Percentiles rank a stretch among this genome's conserved stretches.
Evolutionary conservation across 371 early-diverging fungal species (phyloP).

Genomic region (Mucor racemosus): DNA sequence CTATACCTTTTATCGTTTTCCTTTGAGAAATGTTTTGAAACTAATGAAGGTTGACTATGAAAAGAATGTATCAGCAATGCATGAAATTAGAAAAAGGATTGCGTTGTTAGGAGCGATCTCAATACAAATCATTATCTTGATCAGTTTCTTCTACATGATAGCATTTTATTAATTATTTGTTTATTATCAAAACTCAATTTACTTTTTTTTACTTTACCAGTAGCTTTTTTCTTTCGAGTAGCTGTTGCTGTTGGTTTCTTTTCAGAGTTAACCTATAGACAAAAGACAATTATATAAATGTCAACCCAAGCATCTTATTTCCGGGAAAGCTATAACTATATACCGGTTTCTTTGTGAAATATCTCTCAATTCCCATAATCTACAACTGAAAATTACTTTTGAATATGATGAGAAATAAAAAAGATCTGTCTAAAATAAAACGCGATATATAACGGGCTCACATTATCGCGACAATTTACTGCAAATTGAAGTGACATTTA

Average conservation of each 20-base stretch:
- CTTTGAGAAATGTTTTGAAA: background rate
- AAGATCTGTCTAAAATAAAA: too few relatives aligned
- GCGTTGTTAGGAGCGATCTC: background rate
- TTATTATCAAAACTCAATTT: background rate
- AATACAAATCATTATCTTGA: conserved; percentile 2
- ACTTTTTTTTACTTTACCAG: conserved; percentile 5
- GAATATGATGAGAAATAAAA: too few relatives aligned
- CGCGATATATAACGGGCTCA: too few relatives aligned
- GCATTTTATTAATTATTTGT: background rate
- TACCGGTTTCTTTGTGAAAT: conserved; percentile 12
- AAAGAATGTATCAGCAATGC: background rate
- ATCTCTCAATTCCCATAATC: conserved; percentile 18
- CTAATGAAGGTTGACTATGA: background rate
- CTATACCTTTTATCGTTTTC: background rate
- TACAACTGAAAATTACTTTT: background rate
- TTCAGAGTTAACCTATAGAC: background rate
- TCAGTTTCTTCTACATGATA: background rate
- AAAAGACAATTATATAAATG: too few relatives aligned
- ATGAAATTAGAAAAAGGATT: background rate
- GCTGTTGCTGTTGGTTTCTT: conserved; percentile 6
- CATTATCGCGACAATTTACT: too few relatives aligned
- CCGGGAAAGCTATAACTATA: too few relatives aligned
- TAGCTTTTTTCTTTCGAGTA: conserved; percentile 10
- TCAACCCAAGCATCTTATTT: background rate
- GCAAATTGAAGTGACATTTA: too few relatives aligned